A percentile compares a stretch with the other conserved stretches of the same genome.
Conservation (phyloP, 2,329 filamentous ascomycete genomes). For the Cytospora piceicola region DNA sequence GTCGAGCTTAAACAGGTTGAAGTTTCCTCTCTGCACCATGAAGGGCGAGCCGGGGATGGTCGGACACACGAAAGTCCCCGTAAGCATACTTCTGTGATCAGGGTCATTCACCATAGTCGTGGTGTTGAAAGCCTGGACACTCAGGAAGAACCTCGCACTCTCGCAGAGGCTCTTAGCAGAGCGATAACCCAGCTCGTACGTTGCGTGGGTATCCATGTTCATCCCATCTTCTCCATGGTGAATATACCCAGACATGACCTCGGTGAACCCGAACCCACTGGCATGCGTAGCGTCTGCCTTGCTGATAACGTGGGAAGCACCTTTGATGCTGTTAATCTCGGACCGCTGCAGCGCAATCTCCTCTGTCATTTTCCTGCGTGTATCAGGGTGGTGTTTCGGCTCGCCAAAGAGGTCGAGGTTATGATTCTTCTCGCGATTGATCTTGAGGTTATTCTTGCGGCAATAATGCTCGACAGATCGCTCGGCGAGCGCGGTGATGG, state of each 20-base stretch:
- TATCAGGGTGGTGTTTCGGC: constrained; percentile 44
- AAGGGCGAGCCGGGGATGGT: constrained; percentile 61
- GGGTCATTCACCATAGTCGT: constrained; percentile 50
- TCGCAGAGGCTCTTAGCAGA: constrained; percentile 58
- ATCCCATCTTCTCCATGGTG: constrained; percentile 53
- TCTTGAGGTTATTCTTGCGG: constrained; percentile 44
- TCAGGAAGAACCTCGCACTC: constrained; percentile 62
- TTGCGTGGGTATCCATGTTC: constrained; percentile 50
- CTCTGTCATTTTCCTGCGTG: constrained; percentile 10
- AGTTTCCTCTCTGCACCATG: constrained; percentile 61
- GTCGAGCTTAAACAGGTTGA: constrained; percentile 61
- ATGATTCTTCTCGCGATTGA: constrained; percentile 52
- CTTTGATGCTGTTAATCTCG: constrained; percentile 42
- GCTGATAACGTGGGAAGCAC: constrained; percentile 45
- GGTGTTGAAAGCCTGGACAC: constrained; percentile 59
- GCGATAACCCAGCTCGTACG: constrained; percentile 57
- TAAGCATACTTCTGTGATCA: constrained; percentile 57
- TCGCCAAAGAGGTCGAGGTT: constrained; percentile 59
- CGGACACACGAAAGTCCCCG: constrained; percentile 62
- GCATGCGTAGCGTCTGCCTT: constrained; percentile 49
- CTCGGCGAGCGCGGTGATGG: constrained; percentile 70
- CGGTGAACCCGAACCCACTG: constrained; percentile 62
- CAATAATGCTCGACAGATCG: constrained; percentile 60
- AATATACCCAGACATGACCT: constrained; percentile 67
- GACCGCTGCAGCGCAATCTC: constrained; percentile 31